A percentile compares a stretch with the other conserved stretches of the same genome.
Conservation (phyloP, 1,139 yeast species). For the Debaryomycetaceae sp. region DNA sequence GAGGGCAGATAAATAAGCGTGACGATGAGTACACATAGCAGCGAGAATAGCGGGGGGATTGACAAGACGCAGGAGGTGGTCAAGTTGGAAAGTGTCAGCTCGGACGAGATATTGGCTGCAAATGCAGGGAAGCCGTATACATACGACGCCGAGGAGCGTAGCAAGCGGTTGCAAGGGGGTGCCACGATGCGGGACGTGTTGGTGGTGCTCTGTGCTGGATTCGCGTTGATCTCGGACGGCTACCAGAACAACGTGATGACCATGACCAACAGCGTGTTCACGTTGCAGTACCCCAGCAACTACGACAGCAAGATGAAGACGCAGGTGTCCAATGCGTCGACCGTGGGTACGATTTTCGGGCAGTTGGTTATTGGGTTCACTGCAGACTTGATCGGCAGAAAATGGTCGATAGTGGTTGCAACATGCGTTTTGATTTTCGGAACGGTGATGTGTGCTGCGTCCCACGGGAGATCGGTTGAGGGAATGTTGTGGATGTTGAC, state of each 20-base stretch:
- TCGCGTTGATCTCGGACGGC: conserved; percentile 52
- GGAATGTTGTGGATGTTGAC: conserved; percentile 70
- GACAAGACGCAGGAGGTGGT: neutral
- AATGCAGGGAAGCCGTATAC: conserved; percentile 15
- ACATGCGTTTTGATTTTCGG: conserved; percentile 44
- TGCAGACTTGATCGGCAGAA: conserved; percentile 46
- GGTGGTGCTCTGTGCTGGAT: conserved; percentile 44
- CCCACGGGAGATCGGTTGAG: conserved; percentile 39
- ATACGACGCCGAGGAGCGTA: conserved; percentile 35
- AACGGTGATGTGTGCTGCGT: conserved; percentile 46
- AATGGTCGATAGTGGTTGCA: conserved; percentile 44
- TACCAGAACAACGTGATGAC: conserved; percentile 51
- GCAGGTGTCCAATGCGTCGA: conserved; percentile 46
- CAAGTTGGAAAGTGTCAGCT: neutral
- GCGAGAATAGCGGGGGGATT: neutral
- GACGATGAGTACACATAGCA: too few species aligned
- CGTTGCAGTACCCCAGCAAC: conserved; percentile 25
- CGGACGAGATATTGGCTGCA: neutral
- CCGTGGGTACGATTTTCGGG: conserved; percentile 49
- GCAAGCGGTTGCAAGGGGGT: conserved; percentile 26
- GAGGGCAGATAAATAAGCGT: too few species aligned
- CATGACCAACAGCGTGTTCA: conserved; percentile 40
- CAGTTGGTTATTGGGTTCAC: conserved; percentile 44
- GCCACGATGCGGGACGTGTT: conserved; percentile 28
- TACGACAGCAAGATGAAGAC: conserved; percentile 40